Evolutionary conservation across 139 green algal genomes (phyloP).

Genomic region (Chlamydomonas schloesseri): DNA sequence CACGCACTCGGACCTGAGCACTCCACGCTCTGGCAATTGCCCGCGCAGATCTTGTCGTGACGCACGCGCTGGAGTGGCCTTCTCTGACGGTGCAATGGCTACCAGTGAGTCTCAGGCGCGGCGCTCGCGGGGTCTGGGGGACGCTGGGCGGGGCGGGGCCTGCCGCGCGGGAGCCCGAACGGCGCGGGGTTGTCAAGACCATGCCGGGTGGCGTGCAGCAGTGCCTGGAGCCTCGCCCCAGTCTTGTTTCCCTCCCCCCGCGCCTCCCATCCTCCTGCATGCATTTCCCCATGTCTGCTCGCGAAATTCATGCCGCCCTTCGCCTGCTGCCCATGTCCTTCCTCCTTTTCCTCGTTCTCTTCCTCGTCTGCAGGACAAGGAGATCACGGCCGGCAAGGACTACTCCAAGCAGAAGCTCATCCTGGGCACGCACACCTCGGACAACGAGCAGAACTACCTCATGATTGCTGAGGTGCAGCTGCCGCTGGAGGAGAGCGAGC

Average conservation of each 20-base stretch:
- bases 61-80: constrained; percentile 99
- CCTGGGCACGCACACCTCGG: constrained; percentile 97
- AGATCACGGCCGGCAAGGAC: constrained; percentile 71
- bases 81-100: constrained; percentile 99
- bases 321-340: too few species aligned
- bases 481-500: constrained; percentile 93
- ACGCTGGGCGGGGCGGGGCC: too few species aligned
- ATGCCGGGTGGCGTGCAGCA: too few species aligned
- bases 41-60: constrained; percentile 97
- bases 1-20: background rate
- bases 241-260: too few species aligned
- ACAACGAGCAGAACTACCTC: constrained; percentile 99
- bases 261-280: too few species aligned
- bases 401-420: constrained; percentile 96
- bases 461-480: constrained; percentile 96
- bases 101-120: constrained; percentile 79
- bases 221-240: too few species aligned
- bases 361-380: too few species aligned
- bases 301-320: too few species aligned
- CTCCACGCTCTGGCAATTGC: background rate
- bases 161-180: too few species aligned
- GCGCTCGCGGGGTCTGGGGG: background rate
- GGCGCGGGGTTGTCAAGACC: too few species aligned
- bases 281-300: too few species aligned
- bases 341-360: too few species aligned